Evolutionary conservation across 345 rosid genomes (phyloP).

Genomic region (Citrus inodora): DNA sequence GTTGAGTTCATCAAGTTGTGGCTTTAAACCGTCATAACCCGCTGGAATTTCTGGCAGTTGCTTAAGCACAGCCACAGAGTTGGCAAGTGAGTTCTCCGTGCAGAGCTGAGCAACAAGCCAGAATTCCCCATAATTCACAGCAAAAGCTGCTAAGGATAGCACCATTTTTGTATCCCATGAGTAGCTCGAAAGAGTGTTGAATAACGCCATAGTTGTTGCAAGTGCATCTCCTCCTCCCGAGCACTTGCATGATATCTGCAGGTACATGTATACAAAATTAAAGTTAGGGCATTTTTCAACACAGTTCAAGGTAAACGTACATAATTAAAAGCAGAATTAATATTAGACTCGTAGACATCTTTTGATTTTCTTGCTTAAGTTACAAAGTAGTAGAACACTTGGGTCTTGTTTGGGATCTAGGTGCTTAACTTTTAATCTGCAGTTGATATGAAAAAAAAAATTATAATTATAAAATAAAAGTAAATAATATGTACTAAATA

Average conservation of each 20-base stretch:
- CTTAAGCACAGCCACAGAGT: conserved; percentile 40
- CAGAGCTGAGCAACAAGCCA: conserved; percentile 30
- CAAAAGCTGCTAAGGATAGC: conserved; percentile 46
- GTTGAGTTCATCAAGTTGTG: conserved; percentile 39
- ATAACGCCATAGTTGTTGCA: conserved; percentile 35
- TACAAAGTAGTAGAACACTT: neutral
- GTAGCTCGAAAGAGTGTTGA: conserved; percentile 35
- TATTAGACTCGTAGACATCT: neutral
- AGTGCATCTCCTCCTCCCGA: conserved; percentile 45
- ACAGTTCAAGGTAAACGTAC: neutral
- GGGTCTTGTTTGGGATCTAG: too few relatives aligned
- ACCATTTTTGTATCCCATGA: conserved; percentile 53
- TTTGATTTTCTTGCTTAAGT: neutral
- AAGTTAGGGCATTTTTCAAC: neutral
- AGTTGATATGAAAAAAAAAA: too few relatives aligned
- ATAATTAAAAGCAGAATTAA: neutral
- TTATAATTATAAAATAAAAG: accelerated
- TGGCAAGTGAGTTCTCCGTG: conserved; percentile 31
- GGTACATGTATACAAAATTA: neutral
- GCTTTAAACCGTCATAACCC: conserved; percentile 21
- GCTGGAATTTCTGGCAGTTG: conserved; percentile 38
- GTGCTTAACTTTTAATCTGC: too few relatives aligned
- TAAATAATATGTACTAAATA: too few relatives aligned
- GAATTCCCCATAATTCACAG: conserved; percentile 43
- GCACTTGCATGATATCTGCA: conserved; percentile 49